Conservation (phyloP, 176 grass and related monocot species). For the Paspalum vaginatum region DNA sequence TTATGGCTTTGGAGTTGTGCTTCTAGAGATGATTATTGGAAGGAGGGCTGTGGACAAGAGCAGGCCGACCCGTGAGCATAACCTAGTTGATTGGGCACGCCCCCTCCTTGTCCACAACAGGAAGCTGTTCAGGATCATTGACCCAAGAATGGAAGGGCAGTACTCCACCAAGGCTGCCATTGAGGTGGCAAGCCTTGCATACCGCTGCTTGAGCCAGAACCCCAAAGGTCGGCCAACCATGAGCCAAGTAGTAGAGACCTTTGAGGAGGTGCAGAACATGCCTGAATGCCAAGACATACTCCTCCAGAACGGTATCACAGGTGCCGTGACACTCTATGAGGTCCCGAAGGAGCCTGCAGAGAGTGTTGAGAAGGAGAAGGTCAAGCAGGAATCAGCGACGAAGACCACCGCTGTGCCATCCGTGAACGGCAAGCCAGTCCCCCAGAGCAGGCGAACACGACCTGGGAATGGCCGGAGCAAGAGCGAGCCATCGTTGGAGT, state of each 20-base stretch:
- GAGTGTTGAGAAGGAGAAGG: constrained; percentile 47
- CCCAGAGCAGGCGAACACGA: constrained; percentile 69
- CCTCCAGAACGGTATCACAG: constrained; percentile 51
- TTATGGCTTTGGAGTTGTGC: constrained; percentile 93
- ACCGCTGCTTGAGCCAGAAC: constrained; percentile 85
- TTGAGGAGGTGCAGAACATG: constrained; percentile 70
- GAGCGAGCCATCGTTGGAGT: constrained; percentile 81
- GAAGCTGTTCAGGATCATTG: constrained; percentile 85
- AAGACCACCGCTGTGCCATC: constrained; percentile 18
- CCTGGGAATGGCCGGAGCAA: constrained; percentile 78
- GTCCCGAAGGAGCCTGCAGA: constrained; percentile 65
- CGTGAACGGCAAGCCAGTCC: constrained; percentile 51
- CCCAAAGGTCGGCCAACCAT: constrained; percentile 84
- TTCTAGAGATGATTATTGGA: constrained; percentile 91
- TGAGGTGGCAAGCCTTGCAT: constrained; percentile 73
- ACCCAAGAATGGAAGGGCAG: constrained; percentile 89
- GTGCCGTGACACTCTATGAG: constrained; percentile 71
- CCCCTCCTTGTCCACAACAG: constrained; percentile 83
- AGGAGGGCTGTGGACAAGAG: constrained; percentile 88
- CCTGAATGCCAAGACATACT: constrained; percentile 74
- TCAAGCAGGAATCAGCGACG: constrained; percentile 45
- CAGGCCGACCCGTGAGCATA: constrained; percentile 71
- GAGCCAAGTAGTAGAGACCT: constrained; percentile 65
- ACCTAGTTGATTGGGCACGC: constrained; percentile 93
- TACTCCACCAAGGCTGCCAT: constrained; percentile 73